Base-by-base conservation (phyloP, 208 protist species). In the Leishmania braziliensis region DNA sequence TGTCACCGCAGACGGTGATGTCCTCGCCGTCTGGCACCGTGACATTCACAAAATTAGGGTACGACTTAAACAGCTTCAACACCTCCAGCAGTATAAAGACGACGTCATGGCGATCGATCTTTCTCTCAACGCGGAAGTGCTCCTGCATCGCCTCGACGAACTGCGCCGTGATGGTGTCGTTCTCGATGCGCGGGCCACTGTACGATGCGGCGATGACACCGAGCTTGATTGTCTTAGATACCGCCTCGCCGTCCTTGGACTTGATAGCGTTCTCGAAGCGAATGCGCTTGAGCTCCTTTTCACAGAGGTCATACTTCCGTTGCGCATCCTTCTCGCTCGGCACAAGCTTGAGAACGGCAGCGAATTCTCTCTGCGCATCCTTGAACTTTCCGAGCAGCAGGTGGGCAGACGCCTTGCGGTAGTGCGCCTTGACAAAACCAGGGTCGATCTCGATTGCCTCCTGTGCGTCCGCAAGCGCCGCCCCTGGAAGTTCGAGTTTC, bases 1-100 rank as follows among this genome's bases (percentile, higher is more conserved):
- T 99, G 88, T 99, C 99, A 70, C 99, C 99, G 92, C 98, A 99
- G 39, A 99, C 98, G 26, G 97, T 99, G 79, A 99, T 97, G 43
- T 94, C 88, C 70, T 94, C 82, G 46, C 86, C 88, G 43, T 94
- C 88, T 14, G 95, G 91, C n/a, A 99, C 86, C 4, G 91, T 90
- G 62, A 99, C 92, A 14, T 84, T 73, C 1, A 98, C 94, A 86
- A 97, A 92, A 85, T 98, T 98, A 8, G 96, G 95, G 69, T 87
- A 92, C 71, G 84, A 86, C 69, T 93, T 91, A 76, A 97, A 96
- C 20, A 96, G 69, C 51, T 93, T 92, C 36, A 96, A 83, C 14
- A 95, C 77, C 77, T 95, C 89, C 60, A 98, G 77, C 51, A 98
- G 84, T 53, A 98, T 96, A 62, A 91, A 95, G n/a, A 96, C 89